Evolutionary conservation across 2,329 filamentous ascomycete species (phyloP).

Genomic region (Furcasterigmium furcatum): DNA sequence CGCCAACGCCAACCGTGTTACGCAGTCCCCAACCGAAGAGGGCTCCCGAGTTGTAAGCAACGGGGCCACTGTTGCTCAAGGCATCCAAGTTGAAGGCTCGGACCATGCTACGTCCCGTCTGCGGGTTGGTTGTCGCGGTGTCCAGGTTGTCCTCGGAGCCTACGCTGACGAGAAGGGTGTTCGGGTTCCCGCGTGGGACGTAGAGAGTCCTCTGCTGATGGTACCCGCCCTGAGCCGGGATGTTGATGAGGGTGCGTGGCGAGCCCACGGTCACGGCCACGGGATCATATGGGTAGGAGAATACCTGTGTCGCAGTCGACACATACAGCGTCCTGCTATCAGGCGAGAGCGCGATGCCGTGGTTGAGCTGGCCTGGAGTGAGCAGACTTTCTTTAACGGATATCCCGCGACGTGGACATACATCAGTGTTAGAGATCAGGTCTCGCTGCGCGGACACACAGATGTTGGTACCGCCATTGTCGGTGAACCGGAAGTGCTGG

Average conservation of each 20-base stretch:
- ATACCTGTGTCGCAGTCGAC: constrained; percentile 39
- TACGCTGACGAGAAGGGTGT: constrained; percentile 32
- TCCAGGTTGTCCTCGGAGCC: constrained; percentile 36
- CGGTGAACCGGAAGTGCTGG: constrained; percentile 26
- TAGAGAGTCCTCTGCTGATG: constrained; percentile 34
- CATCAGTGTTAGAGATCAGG: constrained; percentile 24
- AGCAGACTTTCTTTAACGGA: background rate
- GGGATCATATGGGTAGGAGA: constrained; percentile 55
- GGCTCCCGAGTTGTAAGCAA: background rate
- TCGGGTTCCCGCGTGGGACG: constrained; percentile 29
- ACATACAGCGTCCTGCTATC: constrained; percentile 35
- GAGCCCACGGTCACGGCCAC: constrained; percentile 39
- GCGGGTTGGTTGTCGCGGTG: constrained; percentile 24
- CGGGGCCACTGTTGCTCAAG: constrained; percentile 8
- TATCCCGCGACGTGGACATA: background rate
- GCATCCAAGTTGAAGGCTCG: constrained; percentile 37
- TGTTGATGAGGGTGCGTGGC: constrained; percentile 33
- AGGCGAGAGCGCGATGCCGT: constrained; percentile 33
- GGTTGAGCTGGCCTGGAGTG: constrained; percentile 24
- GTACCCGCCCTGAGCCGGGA: constrained; percentile 31
- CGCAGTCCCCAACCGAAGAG: constrained; percentile 66
- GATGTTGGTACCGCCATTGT: constrained; percentile 20
- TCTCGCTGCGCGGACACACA: constrained; percentile 22
- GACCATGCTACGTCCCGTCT: constrained; percentile 33
- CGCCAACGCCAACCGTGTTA: constrained; percentile 69